A percentile compares a stretch with the other conserved stretches of the same genome.
Conservation (phyloP, 2,329 filamentous ascomycete genomes). For the Penicillium decumbens region DNA sequence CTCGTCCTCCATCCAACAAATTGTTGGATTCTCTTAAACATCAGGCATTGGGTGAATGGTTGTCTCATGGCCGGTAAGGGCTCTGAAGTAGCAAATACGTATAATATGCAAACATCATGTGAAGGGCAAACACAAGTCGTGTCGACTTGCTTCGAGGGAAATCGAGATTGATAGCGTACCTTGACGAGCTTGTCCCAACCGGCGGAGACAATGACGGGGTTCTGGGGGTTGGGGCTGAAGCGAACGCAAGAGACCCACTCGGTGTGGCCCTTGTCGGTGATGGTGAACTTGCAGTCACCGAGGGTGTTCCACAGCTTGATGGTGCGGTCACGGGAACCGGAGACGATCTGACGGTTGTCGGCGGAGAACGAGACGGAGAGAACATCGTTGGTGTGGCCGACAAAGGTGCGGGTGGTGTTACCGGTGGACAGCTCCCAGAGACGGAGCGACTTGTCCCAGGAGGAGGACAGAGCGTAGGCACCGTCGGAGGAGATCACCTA, state of each 20-base stretch:
- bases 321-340: conserved; percentile 92
- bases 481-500: conserved; percentile 99
- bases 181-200: conserved; percentile 99
- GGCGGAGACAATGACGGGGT: conserved; percentile 97
- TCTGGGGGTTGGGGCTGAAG: conserved; percentile 99
- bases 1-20: conserved; percentile 14
- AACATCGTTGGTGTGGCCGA: conserved; percentile 99
- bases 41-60: conserved; percentile 69
- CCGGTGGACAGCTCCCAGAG: conserved; percentile 98
- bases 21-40: conserved; percentile 27
- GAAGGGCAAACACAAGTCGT: conserved; percentile 33
- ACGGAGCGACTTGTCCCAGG: conserved; percentile 99
- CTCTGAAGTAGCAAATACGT: conserved; percentile 99
- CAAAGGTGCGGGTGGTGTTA: conserved; percentile 95
- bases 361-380: conserved; percentile 99
- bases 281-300: conserved; percentile 99
- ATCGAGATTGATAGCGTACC: conserved; percentile 58
- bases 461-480: conserved; percentile 96
- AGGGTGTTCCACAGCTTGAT: conserved; percentile 99
- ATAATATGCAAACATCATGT: conserved; percentile 85
- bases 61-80: conserved; percentile 90
- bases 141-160: conserved; percentile 1
- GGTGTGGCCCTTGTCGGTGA: conserved; percentile 99
- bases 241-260: conserved; percentile 99
- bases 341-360: conserved; percentile 99